A percentile compares a stretch with the other conserved stretches of the same genome.
Evolutionary conservation across 345 rosid species (phyloP).

Genomic region (Heritiera fomes): DNA sequence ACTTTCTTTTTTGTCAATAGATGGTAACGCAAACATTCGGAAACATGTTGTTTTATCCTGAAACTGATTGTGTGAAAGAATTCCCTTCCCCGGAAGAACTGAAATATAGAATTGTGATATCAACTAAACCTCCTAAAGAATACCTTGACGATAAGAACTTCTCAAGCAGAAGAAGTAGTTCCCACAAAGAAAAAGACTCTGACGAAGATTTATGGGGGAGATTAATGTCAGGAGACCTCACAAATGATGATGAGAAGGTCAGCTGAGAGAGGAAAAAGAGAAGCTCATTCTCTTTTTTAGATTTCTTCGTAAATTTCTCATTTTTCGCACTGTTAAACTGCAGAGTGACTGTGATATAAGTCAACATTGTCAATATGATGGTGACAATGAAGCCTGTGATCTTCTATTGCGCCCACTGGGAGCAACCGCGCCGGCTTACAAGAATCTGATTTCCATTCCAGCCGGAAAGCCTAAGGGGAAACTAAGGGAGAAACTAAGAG

Average conservation of each 20-base stretch:
- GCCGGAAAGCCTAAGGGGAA: conserved; percentile 60
- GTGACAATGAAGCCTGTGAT: neutral
- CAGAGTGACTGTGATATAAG: neutral
- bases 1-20: neutral
- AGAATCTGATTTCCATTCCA: conserved; percentile 55
- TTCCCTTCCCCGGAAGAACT: neutral
- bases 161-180: neutral
- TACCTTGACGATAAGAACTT: neutral
- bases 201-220: neutral
- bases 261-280: neutral
- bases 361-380: neutral
- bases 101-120: neutral
- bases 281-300: neutral
- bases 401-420: neutral
- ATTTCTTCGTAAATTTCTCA: neutral
- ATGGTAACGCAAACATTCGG: neutral
- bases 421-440: conserved; percentile 42
- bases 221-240: neutral
- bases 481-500: conserved; percentile 44
- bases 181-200: neutral
- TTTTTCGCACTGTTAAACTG: neutral
- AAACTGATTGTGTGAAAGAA: neutral
- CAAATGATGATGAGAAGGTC: neutral
- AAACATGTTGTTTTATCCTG: neutral
- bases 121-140: neutral